Conservation (phyloP, 2,329 filamentous ascomycete species). For the Byssothecium circinans region DNA sequence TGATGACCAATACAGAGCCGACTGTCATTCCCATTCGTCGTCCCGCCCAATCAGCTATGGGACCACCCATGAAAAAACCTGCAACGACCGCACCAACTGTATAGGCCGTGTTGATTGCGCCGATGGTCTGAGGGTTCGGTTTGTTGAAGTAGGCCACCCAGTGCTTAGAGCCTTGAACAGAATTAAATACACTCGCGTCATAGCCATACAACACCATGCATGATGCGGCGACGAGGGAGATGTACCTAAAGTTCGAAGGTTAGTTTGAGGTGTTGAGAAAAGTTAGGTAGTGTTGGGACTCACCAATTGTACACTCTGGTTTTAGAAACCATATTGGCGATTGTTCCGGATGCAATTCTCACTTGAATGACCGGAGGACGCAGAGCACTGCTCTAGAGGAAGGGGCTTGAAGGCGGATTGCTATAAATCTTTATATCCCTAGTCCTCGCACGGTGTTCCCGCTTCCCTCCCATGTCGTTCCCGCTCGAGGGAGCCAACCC, state of each 20-base stretch:
- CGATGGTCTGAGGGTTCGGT: slow-evolving; percentile 51
- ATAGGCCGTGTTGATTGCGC: slow-evolving; percentile 68
- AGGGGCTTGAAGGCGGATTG: slow-evolving; percentile 1
- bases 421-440: slow-evolving; percentile 24
- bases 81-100: slow-evolving; percentile 71
- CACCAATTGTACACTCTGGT: slow-evolving; percentile 53
- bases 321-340: neutral
- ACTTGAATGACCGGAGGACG: neutral
- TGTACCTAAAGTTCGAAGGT: slow-evolving; percentile 55
- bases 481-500: slow-evolving; percentile 19
- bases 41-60: slow-evolving; percentile 63
- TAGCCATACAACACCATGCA: slow-evolving; percentile 78
- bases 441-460: slow-evolving; percentile 16
- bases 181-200: slow-evolving; percentile 74
- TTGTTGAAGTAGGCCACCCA: slow-evolving; percentile 67
- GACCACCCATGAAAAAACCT: slow-evolving; percentile 70
- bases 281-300: neutral
- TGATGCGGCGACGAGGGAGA: slow-evolving; percentile 69
- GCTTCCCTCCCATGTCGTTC: slow-evolving; percentile 22
- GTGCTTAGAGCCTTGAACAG: slow-evolving; percentile 67
- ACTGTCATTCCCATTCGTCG: slow-evolving; percentile 66
- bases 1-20: slow-evolving; percentile 66
- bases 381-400: slow-evolving; percentile 6
- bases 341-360: neutral
- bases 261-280: slow-evolving; percentile 9